Conservation (phyloP, 2,329 filamentous ascomycete genomes). For the Paraphaeosphaeria minitans region DNA sequence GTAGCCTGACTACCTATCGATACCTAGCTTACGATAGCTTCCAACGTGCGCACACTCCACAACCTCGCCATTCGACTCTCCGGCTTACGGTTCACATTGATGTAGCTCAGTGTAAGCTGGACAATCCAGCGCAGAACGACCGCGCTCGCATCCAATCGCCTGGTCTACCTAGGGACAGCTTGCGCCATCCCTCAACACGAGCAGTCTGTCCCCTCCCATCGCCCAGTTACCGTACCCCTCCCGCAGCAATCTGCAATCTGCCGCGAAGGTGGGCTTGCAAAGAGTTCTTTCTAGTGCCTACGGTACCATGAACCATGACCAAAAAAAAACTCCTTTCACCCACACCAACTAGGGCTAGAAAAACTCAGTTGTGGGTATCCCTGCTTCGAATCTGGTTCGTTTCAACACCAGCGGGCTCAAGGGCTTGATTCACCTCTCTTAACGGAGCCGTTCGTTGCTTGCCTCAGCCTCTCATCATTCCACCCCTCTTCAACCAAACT, state of each 20-base stretch:
- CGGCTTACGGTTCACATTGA: constrained; percentile 2
- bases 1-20: neutral
- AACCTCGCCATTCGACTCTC: neutral
- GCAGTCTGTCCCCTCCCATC: neutral
- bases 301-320: too few species aligned
- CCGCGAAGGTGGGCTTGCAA: too few species aligned
- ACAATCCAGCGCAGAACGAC: neutral
- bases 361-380: neutral
- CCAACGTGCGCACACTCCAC: neutral
- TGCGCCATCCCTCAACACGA: neutral
- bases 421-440: neutral
- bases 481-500: too few species aligned
- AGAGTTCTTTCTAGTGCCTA: too few species aligned
- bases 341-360: too few species aligned
- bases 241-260: too few species aligned
- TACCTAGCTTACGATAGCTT: neutral
- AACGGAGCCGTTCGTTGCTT: neutral
- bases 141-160: neutral
- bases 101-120: neutral
- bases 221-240: neutral
- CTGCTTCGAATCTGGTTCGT: neutral
- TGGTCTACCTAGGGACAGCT: neutral
- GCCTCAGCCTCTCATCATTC: too few species aligned
- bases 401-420: neutral
- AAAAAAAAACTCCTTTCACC: too few species aligned